A percentile compares a stretch with the other conserved stretches of the same genome.
phyloP scores from a whole-genome alignment of 805 yeast species.

The Lipomyces lipofer region DNA sequence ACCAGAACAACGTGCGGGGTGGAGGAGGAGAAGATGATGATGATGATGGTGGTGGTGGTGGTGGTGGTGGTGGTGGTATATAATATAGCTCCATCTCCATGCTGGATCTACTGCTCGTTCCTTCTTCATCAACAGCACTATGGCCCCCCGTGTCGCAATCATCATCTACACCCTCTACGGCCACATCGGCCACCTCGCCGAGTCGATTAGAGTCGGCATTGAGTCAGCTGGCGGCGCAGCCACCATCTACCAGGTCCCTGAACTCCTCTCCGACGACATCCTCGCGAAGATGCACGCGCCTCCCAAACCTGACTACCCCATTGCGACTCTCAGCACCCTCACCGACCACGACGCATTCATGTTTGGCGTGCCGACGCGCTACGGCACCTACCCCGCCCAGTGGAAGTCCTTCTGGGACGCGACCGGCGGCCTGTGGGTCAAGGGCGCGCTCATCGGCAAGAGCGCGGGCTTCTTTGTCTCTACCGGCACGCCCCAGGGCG shows the following conservation, averaged over 20 bases:
- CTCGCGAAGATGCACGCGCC: constrained; percentile 67
- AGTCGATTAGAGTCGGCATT: constrained; percentile 66
- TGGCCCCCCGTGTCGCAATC: constrained; percentile 60
- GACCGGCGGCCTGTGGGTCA: constrained; percentile 68
- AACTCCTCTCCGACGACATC: constrained; percentile 67
- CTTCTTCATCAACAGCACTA: too few species aligned
- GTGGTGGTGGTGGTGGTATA: too few species aligned
- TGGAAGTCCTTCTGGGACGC: constrained; percentile 73
- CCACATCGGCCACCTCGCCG: constrained; percentile 70
- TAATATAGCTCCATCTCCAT: too few species aligned
- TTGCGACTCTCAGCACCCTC: constrained; percentile 59
- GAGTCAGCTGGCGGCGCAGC: constrained; percentile 69
- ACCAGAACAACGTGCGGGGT: too few species aligned
- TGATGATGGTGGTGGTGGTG: too few species aligned
- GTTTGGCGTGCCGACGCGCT: constrained; percentile 81
- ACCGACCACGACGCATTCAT: constrained; percentile 67
- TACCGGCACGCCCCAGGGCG: constrained; percentile 75
- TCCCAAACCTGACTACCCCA: constrained; percentile 47
- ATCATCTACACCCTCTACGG: constrained; percentile 81
- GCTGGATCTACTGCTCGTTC: too few species aligned
- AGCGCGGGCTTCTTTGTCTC: constrained; percentile 70
- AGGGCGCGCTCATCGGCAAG: constrained; percentile 57
- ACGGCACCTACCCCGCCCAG: constrained; percentile 74
- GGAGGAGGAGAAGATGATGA: too few species aligned
- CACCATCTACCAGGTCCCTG: constrained; percentile 75